Conservation (phyloP, 352 stramenopile species). For the Plasmopara halstedii region DNA sequence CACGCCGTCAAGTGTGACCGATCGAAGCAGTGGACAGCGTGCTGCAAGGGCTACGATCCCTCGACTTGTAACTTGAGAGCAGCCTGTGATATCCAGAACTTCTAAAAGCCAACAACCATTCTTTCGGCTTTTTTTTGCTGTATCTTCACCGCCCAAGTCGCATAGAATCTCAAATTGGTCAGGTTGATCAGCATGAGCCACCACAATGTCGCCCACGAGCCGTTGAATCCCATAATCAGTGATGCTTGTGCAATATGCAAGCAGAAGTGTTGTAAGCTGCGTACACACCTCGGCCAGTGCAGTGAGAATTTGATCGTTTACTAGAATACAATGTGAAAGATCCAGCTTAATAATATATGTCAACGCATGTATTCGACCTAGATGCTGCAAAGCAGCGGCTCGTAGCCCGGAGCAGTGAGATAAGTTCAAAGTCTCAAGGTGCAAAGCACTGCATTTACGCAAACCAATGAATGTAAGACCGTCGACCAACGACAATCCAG, state of each 20-base stretch:
- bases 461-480: conserved; percentile 53
- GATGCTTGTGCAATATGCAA: conserved; percentile 48
- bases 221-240: conserved; percentile 43
- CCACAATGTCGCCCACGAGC: conserved; percentile 27
- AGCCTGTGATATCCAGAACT: conserved; percentile 55
- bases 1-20: conserved; percentile 53
- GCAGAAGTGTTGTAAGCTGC: conserved; percentile 28
- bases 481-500: conserved; percentile 43
- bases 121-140: conserved; percentile 8
- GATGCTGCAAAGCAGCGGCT: conserved; percentile 28
- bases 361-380: conserved; percentile 34
- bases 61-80: conserved; percentile 52
- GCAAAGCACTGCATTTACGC: conserved; percentile 13
- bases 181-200: conserved; percentile 2
- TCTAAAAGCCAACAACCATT: conserved; percentile 34
- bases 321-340: conserved; percentile 39
- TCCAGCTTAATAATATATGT: conserved; percentile 34
- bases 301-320: conserved; percentile 48
- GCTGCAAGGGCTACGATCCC: conserved; percentile 29
- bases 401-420: conserved; percentile 29
- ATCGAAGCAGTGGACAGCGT: conserved; percentile 31
- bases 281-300: conserved; percentile 36
- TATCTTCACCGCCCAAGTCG: conserved; percentile 1
- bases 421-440: conserved; percentile 19
- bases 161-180: conserved; percentile 3